These are phyloP conservation scores for Litchi chinensis DNA, from an alignment of 345 rosid species.

Conservation along the genomic window DNA sequence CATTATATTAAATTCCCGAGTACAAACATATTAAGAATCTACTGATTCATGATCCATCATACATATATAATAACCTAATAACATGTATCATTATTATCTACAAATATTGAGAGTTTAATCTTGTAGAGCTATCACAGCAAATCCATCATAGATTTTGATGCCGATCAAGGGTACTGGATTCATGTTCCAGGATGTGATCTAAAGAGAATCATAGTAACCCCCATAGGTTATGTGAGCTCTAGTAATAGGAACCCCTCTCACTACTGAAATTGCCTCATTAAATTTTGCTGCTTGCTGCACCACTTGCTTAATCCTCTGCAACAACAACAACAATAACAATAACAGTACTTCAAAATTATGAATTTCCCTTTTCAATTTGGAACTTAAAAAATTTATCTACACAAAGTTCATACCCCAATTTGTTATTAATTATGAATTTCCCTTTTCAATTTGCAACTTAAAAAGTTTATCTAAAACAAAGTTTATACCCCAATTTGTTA, in stretches of 20 bases:
- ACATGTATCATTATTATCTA: not conserved
- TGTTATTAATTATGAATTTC: too few species aligned
- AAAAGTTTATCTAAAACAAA: too few species aligned
- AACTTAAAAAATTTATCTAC: too few species aligned
- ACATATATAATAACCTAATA: slow-evolving; percentile 8
- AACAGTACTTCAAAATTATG: not conserved
- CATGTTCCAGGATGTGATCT: slow-evolving; percentile 16
- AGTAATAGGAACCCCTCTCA: slow-evolving; percentile 65
- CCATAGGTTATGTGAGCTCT: slow-evolving; percentile 80
- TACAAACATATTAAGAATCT: slow-evolving; percentile 11
- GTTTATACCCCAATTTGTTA: too few species aligned
- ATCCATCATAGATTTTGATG: slow-evolving; percentile 15
- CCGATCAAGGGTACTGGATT: not conserved
- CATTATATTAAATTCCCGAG: slow-evolving; percentile 4
- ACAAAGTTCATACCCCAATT: too few species aligned
- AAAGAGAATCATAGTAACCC: slow-evolving; percentile 67
- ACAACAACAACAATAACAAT: not conserved
- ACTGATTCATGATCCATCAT: slow-evolving; percentile 18
- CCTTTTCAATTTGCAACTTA: too few species aligned
- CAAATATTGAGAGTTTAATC: slow-evolving; percentile 20
- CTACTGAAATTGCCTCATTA: slow-evolving; percentile 70
- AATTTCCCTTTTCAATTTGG: too few species aligned
- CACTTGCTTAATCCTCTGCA: slow-evolving; percentile 74
- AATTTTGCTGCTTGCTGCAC: slow-evolving; percentile 63
- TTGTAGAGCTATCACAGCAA: not conserved